Evolutionary conservation across 2,329 filamentous ascomycete species (phyloP), one percentile per base, ranked within the genome.

Genomic region (Hypoxylon sp.): DNA sequence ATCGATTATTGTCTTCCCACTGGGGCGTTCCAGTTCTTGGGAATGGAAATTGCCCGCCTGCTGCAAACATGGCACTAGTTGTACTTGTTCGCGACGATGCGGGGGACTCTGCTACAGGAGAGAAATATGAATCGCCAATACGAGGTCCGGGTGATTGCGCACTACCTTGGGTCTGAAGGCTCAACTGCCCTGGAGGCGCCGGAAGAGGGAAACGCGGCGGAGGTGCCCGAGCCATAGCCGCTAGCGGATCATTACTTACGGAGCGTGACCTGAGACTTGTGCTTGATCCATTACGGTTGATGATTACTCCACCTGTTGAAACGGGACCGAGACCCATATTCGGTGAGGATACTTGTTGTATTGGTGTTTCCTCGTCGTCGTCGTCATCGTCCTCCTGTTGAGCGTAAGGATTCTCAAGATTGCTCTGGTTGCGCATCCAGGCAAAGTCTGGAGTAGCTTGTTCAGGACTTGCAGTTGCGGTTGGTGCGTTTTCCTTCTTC

Each of bases 51-150:
- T 80, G 78, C 2, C 80, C 78, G n/a, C 80, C 79, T 0, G 79
- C 76, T 0, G 79, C 77, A 74, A 94, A 97, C 77, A 94, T 90
- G 49, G 90, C 89, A 43, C 92, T 93, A 4, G 92, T 86, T 1
- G 89, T 89, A 77, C 92, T 94, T 6, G 91, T 91, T 53, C 93
- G 87, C 23, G 91, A 91, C 13, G 91, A 93, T 46, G 89, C 89
- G 9, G 93, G 92, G 0, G 92, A 93, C 60, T 98, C 94, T 34
- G 86, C 87, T 1, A 91, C 87, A 0, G 96, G 96, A 0, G 95
- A 98, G 80, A 99, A 99, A 80, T 98, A 98, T 2, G 94, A 98
- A 64, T 94, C 93, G n/a, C 84, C 87, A 36, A 83, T 84, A 56
- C 87, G 85, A 19, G 87, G 83, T 25, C 84, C 83, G 1, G 93